These are phyloP conservation scores for Monascus purpureus DNA, from an alignment of 495 filamentous ascomycete genomes.

Conservation along the genomic window DNA sequence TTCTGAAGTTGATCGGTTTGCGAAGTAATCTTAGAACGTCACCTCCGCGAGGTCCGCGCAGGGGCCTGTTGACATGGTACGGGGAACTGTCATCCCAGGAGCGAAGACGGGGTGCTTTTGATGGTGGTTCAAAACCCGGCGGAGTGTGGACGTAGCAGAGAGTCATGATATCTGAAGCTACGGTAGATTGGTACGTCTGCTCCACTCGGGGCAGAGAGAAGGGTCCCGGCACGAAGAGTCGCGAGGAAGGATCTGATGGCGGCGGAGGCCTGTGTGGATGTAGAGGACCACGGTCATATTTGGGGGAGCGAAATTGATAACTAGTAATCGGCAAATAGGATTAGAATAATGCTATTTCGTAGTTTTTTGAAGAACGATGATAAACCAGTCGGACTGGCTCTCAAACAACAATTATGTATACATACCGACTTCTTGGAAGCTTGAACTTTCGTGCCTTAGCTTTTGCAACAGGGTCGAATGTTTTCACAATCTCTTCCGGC, in stretches of 20 bases:
- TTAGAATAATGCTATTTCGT: neutral
- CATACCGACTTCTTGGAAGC: slow-evolving; percentile 56
- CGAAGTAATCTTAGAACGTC: slow-evolving; percentile 54
- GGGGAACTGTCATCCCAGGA: slow-evolving; percentile 81
- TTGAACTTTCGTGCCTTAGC: slow-evolving; percentile 36
- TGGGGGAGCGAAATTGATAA: slow-evolving; percentile 85
- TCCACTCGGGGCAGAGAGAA: slow-evolving; percentile 79
- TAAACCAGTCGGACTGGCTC: neutral
- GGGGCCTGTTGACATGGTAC: slow-evolving; percentile 81
- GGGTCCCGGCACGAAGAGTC: slow-evolving; percentile 82
- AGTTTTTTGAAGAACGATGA: neutral
- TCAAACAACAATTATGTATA: neutral
- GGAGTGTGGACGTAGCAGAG: slow-evolving; percentile 71
- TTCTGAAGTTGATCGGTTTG: slow-evolving; percentile 66
- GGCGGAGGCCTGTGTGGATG: slow-evolving; percentile 83
- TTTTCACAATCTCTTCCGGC: slow-evolving; percentile 15
- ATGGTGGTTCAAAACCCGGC: slow-evolving; percentile 53
- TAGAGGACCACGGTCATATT: slow-evolving; percentile 84
- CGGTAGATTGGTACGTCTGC: slow-evolving; percentile 77
- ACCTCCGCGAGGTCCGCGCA: slow-evolving; percentile 69
- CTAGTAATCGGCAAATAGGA: slow-evolving; percentile 30
- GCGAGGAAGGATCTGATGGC: slow-evolving; percentile 71
- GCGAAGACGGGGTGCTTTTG: slow-evolving; percentile 58
- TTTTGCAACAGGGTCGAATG: slow-evolving; percentile 44
- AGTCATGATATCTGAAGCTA: slow-evolving; percentile 81